Base-by-base conservation (phyloP, 257 asterid genomes). In the Scutellaria barbata region DNA sequence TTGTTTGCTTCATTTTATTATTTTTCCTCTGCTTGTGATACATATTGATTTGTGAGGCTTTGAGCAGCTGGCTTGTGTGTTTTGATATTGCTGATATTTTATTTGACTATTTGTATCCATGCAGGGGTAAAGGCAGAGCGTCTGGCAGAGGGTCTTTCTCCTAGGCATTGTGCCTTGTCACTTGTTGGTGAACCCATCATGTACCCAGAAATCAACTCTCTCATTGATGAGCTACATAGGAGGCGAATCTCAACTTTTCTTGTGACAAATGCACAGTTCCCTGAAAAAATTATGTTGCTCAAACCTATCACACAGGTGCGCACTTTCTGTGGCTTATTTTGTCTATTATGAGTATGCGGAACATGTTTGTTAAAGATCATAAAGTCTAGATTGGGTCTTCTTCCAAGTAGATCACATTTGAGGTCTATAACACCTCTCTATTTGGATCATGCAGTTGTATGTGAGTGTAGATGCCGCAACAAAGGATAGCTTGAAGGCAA, bases 391-490 rank as follows among this genome's bases (percentile, higher is more conserved):
- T 40, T 2, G 14, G 13, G 13, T 50, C 17, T 48, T 60, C 41
- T 14, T 62, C 35, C 5, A 4, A 30, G 13, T 50, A 6, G 43
- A 37, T 47, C 39, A 60, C 30, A 39, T 20, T 59, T 43, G 30
- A 53, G 57, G 59, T 72, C 63, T 65, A 12, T 43, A 20, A 73
- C 78, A 1, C 30, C 58, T 69, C 69, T 50, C 64, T 72, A 46
- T 76, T 40, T 72, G 77, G 69, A 16, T 16, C 10, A 14, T 77
- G 76, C 93, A 95, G 99, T 81, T 95, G 73, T 95, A 95, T 79
- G 99, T 95, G 66, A 95, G 99, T 57, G 98, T 95, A 40, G 99
- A 95, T 88, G 98, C 99, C 74, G 98, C 92, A 53, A 92, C 98
- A 37, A 95, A 92, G 82, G 99, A 95, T 47, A 92, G 95, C 90